Percentiles rank a stretch among this genome's conserved stretches.
phyloP scores from a whole-genome alignment of 208 protist species.

The Vickermania spadyakhi region DNA sequence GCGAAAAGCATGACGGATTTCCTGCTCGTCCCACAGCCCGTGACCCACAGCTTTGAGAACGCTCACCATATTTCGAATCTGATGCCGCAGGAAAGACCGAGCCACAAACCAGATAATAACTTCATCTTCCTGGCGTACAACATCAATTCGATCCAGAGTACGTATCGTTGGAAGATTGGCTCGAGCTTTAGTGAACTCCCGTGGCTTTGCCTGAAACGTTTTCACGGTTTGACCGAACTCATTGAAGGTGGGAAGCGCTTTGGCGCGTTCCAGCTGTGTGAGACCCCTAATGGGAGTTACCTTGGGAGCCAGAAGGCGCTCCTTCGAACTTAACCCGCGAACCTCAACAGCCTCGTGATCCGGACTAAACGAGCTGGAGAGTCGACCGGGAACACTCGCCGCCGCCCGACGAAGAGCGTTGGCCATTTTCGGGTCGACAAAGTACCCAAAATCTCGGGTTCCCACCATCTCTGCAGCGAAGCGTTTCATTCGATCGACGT shows the following conservation, averaged over 20 bases:
- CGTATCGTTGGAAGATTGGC: slow-evolving; percentile 80
- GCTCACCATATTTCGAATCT: slow-evolving; percentile 84
- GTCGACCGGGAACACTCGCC: not conserved
- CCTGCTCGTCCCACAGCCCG: slow-evolving; percentile 75
- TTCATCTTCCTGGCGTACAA: slow-evolving; percentile 84
- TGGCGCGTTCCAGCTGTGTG: slow-evolving; percentile 49
- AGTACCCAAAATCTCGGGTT: slow-evolving; percentile 78
- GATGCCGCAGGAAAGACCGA: slow-evolving; percentile 74
- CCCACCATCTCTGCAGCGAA: slow-evolving; percentile 60
- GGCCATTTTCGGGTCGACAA: slow-evolving; percentile 82
- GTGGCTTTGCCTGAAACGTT: slow-evolving; percentile 44
- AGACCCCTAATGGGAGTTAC: slow-evolving; percentile 39
- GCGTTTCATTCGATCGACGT: slow-evolving; percentile 73
- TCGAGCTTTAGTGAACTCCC: slow-evolving; percentile 44
- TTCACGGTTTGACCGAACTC: slow-evolving; percentile 64
- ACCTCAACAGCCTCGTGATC: slow-evolving; percentile 42
- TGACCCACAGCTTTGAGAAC: slow-evolving; percentile 67
- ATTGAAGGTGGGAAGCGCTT: slow-evolving; percentile 79
- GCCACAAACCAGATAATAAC: slow-evolving; percentile 83
- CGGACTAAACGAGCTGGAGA: slow-evolving; percentile 9
- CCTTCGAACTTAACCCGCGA: slow-evolving; percentile 13
- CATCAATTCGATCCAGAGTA: slow-evolving; percentile 68
- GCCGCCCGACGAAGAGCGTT: slow-evolving; percentile 67
- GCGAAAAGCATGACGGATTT: slow-evolving; percentile 62
- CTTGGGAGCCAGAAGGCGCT: slow-evolving; percentile 48